Evolutionary conservation across 176 grass and related monocot species (phyloP).

Genomic region (Aegilops tauschii): DNA sequence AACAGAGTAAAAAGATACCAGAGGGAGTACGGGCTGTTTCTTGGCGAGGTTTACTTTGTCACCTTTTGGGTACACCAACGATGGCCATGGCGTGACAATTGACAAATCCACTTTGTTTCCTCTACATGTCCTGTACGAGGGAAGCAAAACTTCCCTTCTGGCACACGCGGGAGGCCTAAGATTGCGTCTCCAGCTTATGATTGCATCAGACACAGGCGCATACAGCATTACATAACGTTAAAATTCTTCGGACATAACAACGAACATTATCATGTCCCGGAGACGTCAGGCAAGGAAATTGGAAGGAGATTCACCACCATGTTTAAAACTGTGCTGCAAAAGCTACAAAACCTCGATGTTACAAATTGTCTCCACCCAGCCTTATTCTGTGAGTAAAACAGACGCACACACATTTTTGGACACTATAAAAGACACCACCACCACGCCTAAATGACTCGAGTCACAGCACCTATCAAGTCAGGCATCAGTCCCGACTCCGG

Average conservation of each 20-base stretch:
- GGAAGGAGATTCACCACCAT: too few relatives aligned
- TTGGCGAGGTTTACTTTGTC: background rate
- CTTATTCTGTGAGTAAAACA: constrained; percentile 29
- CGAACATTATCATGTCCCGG: background rate
- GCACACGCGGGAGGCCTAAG: too few relatives aligned
- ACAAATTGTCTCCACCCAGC: background rate
- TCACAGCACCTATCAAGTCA: background rate
- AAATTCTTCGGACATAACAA: background rate
- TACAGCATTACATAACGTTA: too few relatives aligned
- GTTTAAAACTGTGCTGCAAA: background rate
- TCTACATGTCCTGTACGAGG: too few relatives aligned
- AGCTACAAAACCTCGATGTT: background rate
- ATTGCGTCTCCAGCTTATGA: too few relatives aligned
- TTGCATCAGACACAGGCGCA: too few relatives aligned
- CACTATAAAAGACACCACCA: background rate
- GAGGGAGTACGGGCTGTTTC: background rate
- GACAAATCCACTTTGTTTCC: too few relatives aligned
- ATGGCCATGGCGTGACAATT: too few relatives aligned
- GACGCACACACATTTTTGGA: background rate
- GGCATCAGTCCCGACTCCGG: background rate
- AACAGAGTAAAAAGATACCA: too few relatives aligned
- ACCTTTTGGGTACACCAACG: too few relatives aligned
- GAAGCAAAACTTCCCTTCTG: too few relatives aligned
- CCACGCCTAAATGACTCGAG: background rate
- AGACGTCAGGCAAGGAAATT: background rate